Evolutionary conservation across 225 moss, liverwort and hornwort genomes (phyloP).

Genomic region (Lunularia cruciata): DNA sequence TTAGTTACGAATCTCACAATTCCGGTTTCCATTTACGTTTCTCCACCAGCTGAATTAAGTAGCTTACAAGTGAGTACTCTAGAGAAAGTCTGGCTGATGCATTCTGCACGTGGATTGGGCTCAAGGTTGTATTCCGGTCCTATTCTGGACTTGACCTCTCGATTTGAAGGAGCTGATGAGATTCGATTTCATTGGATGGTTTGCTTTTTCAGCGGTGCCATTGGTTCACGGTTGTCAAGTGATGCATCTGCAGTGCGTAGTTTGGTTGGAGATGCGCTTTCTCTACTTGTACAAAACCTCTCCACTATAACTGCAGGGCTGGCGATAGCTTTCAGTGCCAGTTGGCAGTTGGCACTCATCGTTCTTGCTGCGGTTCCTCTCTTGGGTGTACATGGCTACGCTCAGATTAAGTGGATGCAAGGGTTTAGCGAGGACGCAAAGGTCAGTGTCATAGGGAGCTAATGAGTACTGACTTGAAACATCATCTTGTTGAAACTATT

Average conservation of each 20-base stretch:
- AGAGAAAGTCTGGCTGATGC: no score
- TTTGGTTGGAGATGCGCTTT: conserved; percentile 76
- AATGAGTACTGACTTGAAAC: no score
- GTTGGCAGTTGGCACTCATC: conserved; percentile 80
- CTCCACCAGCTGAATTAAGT: no score
- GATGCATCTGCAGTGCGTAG: conserved; percentile 84
- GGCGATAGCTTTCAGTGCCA: conserved; percentile 67
- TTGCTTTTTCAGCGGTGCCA: conserved; percentile 76
- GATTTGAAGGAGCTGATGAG: background rate
- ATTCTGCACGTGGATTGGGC: no score
- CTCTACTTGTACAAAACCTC: conserved; percentile 62
- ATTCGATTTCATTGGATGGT: background rate
- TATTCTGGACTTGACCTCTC: background rate
- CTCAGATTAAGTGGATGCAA: conserved; percentile 65
- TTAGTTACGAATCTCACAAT: conserved; percentile 14
- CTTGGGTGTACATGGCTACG: conserved; percentile 62
- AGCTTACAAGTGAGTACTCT: no score
- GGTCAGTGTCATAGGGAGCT: conserved; percentile 39
- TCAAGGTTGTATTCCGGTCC: no score
- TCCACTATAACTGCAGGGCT: conserved; percentile 62
- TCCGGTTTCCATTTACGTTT: no score
- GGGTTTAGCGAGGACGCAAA: conserved; percentile 81
- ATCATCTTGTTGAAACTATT: background rate
- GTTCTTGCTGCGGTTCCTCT: conserved; percentile 77
- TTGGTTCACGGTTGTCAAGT: conserved; percentile 77